A percentile compares a stretch with the other conserved stretches of the same genome.
phyloP scores from a whole-genome alignment of 2,329 filamentous ascomycete genomes.

The Aspergillus alliaceus region DNA sequence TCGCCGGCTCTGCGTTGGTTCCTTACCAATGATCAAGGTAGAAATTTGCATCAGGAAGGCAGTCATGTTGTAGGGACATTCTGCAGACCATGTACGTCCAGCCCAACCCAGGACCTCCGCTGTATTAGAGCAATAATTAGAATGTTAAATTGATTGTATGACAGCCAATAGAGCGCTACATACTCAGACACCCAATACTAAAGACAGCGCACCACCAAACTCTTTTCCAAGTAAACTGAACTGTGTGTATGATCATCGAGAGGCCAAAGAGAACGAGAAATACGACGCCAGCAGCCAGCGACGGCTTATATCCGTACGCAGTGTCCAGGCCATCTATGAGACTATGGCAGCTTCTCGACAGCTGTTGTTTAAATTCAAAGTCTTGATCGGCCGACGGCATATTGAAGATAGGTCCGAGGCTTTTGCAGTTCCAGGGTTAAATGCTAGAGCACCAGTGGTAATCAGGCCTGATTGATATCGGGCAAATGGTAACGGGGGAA shows the following conservation, averaged over 20 bases:
- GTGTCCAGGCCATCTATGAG: slow-evolving; percentile 24
- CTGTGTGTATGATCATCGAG: slow-evolving; percentile 35
- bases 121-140: slow-evolving; percentile 5
- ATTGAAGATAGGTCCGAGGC: background rate
- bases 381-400: background rate
- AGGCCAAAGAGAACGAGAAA: slow-evolving; percentile 36
- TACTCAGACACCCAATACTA: slow-evolving; percentile 37
- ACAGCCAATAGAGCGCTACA: slow-evolving; percentile 2
- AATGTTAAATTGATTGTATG: background rate
- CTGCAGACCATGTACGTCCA: slow-evolving; percentile 49
- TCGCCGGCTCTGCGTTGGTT: background rate
- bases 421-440: background rate
- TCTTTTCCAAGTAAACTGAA: slow-evolving; percentile 37
- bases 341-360: slow-evolving; percentile 25
- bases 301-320: slow-evolving; percentile 37
- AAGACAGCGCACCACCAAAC: slow-evolving; percentile 43
- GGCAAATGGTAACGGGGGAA: background rate
- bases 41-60: slow-evolving; percentile 55
- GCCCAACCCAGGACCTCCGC: slow-evolving; percentile 51
- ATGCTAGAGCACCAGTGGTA: background rate
- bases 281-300: slow-evolving; percentile 33
- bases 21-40: slow-evolving; percentile 38
- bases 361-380: slow-evolving; percentile 4
- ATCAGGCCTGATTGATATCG: background rate
- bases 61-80: slow-evolving; percentile 51